phyloP scores from a whole-genome alignment of 1,284 basidiomycete genomes.

The Sutorius eximius region DNA sequence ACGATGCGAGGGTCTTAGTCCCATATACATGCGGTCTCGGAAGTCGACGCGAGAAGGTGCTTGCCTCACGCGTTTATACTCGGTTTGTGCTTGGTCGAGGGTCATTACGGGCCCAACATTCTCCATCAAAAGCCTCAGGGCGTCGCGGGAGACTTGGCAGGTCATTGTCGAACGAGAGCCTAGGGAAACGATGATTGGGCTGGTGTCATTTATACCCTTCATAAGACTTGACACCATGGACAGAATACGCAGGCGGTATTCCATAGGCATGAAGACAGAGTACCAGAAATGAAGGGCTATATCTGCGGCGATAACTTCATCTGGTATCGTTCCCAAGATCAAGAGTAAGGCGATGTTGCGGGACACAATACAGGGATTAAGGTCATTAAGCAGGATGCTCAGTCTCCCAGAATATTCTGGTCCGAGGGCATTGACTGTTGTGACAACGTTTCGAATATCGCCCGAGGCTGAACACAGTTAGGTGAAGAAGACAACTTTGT shows the following conservation, averaged over 20 bases:
- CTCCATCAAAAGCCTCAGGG: constrained; percentile 17
- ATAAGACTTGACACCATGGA: constrained; percentile 20
- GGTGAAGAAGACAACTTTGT: constrained; percentile 3
- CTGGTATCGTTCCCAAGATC: constrained; percentile 37
- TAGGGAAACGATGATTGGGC: constrained; percentile 8
- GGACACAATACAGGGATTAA: constrained; percentile 21
- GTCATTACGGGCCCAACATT: constrained; percentile 21
- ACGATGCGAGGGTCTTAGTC: constrained; percentile 42
- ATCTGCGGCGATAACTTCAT: constrained; percentile 36
- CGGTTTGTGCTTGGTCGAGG: constrained; percentile 25
- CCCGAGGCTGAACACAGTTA: constrained; percentile 20
- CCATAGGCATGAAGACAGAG: constrained; percentile 40
- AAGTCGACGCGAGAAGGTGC: constrained; percentile 37
- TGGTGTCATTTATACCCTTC: constrained; percentile 1
- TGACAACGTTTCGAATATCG: constrained; percentile 28
- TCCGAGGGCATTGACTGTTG: constrained; percentile 27
- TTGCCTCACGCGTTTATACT: constrained; percentile 23
- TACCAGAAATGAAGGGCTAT: constrained; percentile 47
- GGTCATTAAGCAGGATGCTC: constrained; percentile 41
- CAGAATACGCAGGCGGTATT: constrained; percentile 30
- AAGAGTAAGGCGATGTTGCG: constrained; percentile 42
- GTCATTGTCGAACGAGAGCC: constrained; percentile 22
- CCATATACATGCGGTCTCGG: constrained; percentile 35
- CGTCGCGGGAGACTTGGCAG: constrained; percentile 14
- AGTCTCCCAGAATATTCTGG: constrained; percentile 26